A percentile compares a stretch with the other conserved stretches of the same genome.
These are phyloP conservation scores for Fusarium temperatum DNA, from an alignment of 2,329 filamentous ascomycete species.

Conservation along the genomic window DNA sequence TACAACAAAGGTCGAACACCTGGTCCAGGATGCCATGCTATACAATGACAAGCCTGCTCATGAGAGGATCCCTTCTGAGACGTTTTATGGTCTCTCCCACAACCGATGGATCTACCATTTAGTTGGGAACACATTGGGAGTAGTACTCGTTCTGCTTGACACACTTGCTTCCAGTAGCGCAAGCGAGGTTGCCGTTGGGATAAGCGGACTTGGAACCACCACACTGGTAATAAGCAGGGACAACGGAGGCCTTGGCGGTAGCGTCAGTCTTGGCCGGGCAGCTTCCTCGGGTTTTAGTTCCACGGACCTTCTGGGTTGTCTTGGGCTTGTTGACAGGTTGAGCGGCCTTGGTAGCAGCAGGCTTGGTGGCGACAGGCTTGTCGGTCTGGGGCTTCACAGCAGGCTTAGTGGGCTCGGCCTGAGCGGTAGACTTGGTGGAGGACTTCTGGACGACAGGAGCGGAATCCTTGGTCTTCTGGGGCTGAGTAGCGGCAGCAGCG, in stretches of 20 bases:
- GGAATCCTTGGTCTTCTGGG: slow-evolving; percentile 17
- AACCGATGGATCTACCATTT: slow-evolving; percentile 16
- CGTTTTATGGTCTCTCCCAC: neutral
- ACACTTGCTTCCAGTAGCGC: slow-evolving; percentile 36
- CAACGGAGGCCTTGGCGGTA: slow-evolving; percentile 21
- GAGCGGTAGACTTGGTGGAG: slow-evolving; percentile 5
- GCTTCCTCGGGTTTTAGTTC: slow-evolving; percentile 18
- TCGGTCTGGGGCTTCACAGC: neutral
- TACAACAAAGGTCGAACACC: slow-evolving; percentile 31
- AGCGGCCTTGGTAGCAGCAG: slow-evolving; percentile 8
- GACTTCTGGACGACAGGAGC: slow-evolving; percentile 20
- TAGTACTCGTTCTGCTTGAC: slow-evolving; percentile 39
- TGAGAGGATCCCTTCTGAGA: neutral
- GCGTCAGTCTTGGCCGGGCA: slow-evolving; percentile 27
- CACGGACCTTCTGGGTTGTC: slow-evolving; percentile 19
- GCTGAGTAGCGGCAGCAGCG: neutral
- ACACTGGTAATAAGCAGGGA: slow-evolving; percentile 33
- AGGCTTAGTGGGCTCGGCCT: slow-evolving; percentile 12
- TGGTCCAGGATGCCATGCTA: slow-evolving; percentile 18
- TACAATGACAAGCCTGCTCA: slow-evolving; percentile 16
- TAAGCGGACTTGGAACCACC: slow-evolving; percentile 34
- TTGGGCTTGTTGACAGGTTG: slow-evolving; percentile 2
- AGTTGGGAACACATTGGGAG: slow-evolving; percentile 40
- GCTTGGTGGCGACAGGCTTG: slow-evolving; percentile 1
- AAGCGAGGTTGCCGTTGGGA: slow-evolving; percentile 35